Evolutionary conservation across 2,329 filamentous ascomycete species (phyloP).

Genomic region (Ophiostoma ulmi): DNA sequence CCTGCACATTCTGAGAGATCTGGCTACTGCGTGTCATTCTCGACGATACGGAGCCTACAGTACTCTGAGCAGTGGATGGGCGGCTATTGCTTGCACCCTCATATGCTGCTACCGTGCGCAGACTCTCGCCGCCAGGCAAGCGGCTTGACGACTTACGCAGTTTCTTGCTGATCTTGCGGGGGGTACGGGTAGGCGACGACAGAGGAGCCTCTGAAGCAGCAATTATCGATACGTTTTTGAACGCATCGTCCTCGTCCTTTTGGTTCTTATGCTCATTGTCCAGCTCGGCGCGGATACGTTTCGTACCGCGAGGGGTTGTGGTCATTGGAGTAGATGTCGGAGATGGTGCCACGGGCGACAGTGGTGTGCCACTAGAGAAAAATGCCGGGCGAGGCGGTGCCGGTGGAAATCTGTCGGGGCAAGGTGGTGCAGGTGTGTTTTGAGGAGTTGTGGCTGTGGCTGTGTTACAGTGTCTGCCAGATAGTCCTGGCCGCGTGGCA

Average conservation of each 20-base stretch:
- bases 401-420: background rate
- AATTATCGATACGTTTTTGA: background rate
- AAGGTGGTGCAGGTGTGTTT: background rate
- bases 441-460: background rate
- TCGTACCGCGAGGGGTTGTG: conserved; percentile 39
- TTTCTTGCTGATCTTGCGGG: conserved; percentile 45
- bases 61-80: background rate
- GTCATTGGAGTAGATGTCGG: background rate
- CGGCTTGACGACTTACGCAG: conserved; percentile 48
- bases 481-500: conserved; percentile 47
- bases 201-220: conserved; percentile 18
- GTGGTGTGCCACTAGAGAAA: background rate
- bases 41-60: background rate
- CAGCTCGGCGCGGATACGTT: conserved; percentile 39
- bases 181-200: conserved; percentile 23
- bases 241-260: background rate
- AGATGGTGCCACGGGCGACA: conserved; percentile 21
- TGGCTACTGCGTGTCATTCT: conserved; percentile 11
- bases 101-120: background rate
- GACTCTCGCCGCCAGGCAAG: conserved; percentile 34
- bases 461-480: conserved; percentile 15
- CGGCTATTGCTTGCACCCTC: conserved; percentile 2
- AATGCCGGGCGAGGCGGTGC: conserved; percentile 12
- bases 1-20: conserved; percentile 8
- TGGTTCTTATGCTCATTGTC: conserved; percentile 4